Evolutionary conservation across 1,284 basidiomycete genomes (phyloP).

Genomic region (Psilocybe mexicana): DNA sequence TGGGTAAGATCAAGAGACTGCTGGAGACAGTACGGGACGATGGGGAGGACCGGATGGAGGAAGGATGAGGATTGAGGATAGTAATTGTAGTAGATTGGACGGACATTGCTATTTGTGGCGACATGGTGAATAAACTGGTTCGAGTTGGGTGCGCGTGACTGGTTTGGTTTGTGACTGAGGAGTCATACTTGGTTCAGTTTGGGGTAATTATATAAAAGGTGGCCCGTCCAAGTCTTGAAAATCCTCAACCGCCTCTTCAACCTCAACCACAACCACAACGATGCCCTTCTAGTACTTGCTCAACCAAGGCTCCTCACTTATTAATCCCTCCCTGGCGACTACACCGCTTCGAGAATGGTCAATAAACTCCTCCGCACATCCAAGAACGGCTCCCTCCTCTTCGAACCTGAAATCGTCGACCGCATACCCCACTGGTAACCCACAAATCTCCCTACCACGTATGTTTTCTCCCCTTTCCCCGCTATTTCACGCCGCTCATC

Average conservation of each 20-base stretch:
- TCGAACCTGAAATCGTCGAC: conserved; percentile 82
- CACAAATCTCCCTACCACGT: conserved; percentile 15
- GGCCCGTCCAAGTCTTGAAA: background rate
- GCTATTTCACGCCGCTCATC: background rate
- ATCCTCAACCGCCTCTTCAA: conserved; percentile 15
- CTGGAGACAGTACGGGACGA: conserved; percentile 71
- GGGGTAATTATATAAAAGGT: conserved; percentile 20
- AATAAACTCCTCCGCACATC: conserved; percentile 75
- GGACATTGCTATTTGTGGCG: conserved; percentile 31
- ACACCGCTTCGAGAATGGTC: conserved; percentile 66
- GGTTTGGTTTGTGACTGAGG: conserved; percentile 19
- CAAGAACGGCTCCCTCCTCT: conserved; percentile 81
- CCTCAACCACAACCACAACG: conserved; percentile 33
- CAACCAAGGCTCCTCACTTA: conserved; percentile 26
- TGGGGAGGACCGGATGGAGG: conserved; percentile 73
- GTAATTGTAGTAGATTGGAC: conserved; percentile 4
- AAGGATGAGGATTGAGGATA: conserved; percentile 43
- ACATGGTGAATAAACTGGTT: conserved; percentile 19
- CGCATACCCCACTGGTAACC: conserved; percentile 55
- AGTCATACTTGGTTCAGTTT: conserved; percentile 23
- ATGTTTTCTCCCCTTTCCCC: conserved; percentile 11
- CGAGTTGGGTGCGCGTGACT: conserved; percentile 7
- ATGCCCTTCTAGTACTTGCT: conserved; percentile 49
- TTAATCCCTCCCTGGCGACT: conserved; percentile 42
- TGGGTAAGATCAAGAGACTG: conserved; percentile 75